A percentile compares a stretch with the other conserved stretches of the same genome.
Evolutionary conservation across 805 yeast genomes (phyloP).

Genomic region (Candida anglica): DNA sequence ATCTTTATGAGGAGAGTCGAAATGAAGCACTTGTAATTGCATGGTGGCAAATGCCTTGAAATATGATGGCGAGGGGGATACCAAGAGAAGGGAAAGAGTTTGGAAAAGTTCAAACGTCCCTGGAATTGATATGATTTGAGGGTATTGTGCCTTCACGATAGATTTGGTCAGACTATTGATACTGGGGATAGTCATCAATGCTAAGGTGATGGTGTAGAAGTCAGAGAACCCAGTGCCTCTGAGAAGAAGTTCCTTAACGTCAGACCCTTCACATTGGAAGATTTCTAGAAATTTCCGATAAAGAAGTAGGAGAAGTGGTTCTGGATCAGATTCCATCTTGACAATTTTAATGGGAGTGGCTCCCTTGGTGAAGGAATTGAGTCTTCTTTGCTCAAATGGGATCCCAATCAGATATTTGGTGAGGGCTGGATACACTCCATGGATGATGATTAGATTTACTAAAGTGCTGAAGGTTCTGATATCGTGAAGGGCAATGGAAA

Average conservation of each 20-base stretch:
- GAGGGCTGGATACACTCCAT: slow-evolving; percentile 67
- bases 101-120: slow-evolving; percentile 66
- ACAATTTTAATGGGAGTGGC: slow-evolving; percentile 19
- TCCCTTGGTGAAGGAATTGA: slow-evolving; percentile 43
- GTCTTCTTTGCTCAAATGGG: slow-evolving; percentile 56
- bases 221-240: slow-evolving; percentile 70
- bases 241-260: slow-evolving; percentile 48
- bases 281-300: slow-evolving; percentile 27
- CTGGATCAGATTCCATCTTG: slow-evolving; percentile 8
- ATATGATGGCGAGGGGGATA: slow-evolving; percentile 43
- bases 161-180: slow-evolving; percentile 9
- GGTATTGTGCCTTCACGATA: slow-evolving; percentile 5
- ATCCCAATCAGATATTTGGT: slow-evolving; percentile 54
- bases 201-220: slow-evolving; percentile 45
- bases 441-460: slow-evolving; percentile 59
- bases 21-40: slow-evolving; percentile 51
- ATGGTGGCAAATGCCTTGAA: slow-evolving; percentile 46
- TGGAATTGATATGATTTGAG: slow-evolving; percentile 39
- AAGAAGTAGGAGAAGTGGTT: slow-evolving; percentile 21
- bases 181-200: slow-evolving; percentile 34
- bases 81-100: slow-evolving; percentile 54
- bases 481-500: slow-evolving; percentile 79
- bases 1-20: slow-evolving; percentile 46
- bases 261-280: slow-evolving; percentile 37
- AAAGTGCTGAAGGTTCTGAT: slow-evolving; percentile 68